Conservation (phyloP, 495 filamentous ascomycete genomes). For the Aspergillus haitiensis region DNA sequence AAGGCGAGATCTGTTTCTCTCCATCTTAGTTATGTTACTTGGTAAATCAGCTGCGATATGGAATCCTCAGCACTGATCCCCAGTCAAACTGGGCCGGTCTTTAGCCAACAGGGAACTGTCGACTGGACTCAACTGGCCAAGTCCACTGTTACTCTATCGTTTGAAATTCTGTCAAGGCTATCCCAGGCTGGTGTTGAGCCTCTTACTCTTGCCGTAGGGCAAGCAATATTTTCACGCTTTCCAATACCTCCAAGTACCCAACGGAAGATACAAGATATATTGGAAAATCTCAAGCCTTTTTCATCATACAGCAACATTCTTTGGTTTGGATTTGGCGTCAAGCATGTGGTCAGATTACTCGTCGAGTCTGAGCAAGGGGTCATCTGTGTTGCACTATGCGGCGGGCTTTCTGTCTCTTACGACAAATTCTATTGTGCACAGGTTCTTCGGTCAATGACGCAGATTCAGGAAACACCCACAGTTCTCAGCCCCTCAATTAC, state of each 20-base stretch:
- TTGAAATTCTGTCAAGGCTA: conserved; percentile 5
- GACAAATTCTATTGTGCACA: conserved; percentile 7
- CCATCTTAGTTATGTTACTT: not conserved
- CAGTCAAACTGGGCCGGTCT: not conserved
- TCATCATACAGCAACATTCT: conserved; percentile 2
- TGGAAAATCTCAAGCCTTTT: not conserved
- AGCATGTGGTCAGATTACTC: not conserved
- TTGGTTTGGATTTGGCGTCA: conserved; percentile 1
- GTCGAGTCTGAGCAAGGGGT: conserved; percentile 6
- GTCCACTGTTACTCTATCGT: conserved; percentile 2
- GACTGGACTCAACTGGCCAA: conserved; percentile 5
- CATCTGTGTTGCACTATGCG: conserved; percentile 4
- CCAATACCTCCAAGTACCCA: not conserved
- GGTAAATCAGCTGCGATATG: not conserved
- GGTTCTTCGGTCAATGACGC: not conserved
- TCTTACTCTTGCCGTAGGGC: not conserved
- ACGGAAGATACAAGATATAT: not conserved
- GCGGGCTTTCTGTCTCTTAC: not conserved
- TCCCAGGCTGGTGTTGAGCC: conserved; percentile 5
- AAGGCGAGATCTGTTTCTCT: not conserved
- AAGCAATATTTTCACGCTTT: conserved; percentile 3
- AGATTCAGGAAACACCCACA: not conserved
- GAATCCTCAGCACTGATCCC: conserved; percentile 3
- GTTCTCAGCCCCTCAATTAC: conserved; percentile 4
- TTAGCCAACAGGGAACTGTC: conserved; percentile 3